Evolutionary conservation across 2,329 filamentous ascomycete species (phyloP).

Genomic region (Cyphellophora europaea): DNA sequence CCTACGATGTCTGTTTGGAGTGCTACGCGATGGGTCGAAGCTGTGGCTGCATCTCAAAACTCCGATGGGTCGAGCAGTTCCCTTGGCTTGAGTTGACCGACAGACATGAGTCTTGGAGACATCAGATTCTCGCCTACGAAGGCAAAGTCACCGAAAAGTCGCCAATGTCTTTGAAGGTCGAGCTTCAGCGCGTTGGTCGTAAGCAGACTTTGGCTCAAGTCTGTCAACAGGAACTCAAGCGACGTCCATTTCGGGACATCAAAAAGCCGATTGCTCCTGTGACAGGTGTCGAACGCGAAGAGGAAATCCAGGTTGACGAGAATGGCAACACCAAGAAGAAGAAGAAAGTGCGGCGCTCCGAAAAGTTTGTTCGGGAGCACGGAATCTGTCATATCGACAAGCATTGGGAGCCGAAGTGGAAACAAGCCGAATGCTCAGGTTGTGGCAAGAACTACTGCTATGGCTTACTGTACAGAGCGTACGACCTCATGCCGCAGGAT

Average conservation of each 20-base stretch:
- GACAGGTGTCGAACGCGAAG: constrained; percentile 32
- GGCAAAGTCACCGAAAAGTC: constrained; percentile 58
- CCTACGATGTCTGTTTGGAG: constrained; percentile 96
- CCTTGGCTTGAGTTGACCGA: constrained; percentile 67
- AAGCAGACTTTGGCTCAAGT: constrained; percentile 82
- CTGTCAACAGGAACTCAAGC: constrained; percentile 79
- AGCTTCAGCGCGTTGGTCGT: constrained; percentile 49
- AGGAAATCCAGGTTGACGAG: constrained; percentile 40
- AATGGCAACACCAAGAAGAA: constrained; percentile 54
- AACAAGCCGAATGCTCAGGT: constrained; percentile 68
- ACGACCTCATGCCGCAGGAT: constrained; percentile 77
- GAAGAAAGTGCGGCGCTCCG: constrained; percentile 47
- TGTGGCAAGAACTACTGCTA: constrained; percentile 82
- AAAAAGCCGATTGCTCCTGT: constrained; percentile 44
- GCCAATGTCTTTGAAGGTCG: constrained; percentile 61
- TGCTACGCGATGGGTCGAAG: constrained; percentile 97
- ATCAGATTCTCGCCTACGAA: constrained; percentile 65
- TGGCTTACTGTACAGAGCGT: constrained; percentile 82
- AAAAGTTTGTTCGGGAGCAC: constrained; percentile 40
- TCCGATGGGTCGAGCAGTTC: constrained; percentile 92
- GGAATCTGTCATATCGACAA: constrained; percentile 72
- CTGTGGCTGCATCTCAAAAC: constrained; percentile 74
- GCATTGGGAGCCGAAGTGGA: constrained; percentile 72
- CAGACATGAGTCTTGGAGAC: constrained; percentile 76
- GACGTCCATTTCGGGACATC: constrained; percentile 74